A percentile compares a stretch with the other conserved stretches of the same genome.
Evolutionary conservation across 306 rosid species (phyloP).

Genomic region (barrel medic (Medicago truncatula)): DNA sequence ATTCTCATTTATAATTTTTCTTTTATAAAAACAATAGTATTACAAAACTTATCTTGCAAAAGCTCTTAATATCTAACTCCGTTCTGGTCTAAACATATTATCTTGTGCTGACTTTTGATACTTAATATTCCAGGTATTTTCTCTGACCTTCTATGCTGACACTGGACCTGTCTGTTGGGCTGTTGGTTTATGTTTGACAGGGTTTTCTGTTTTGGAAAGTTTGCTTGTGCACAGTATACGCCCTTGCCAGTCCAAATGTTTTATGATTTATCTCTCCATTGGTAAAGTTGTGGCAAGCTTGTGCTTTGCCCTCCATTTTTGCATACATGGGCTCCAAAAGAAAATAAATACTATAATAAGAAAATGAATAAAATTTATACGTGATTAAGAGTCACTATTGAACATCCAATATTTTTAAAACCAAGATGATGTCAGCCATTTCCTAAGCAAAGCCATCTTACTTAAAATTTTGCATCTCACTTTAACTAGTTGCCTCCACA

Average conservation of each 20-base stretch:
- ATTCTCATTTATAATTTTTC: constrained; percentile 10
- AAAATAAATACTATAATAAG: background rate
- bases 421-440: background rate
- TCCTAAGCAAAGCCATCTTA: too few relatives aligned
- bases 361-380: background rate
- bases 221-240: constrained; percentile 49
- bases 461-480: too few relatives aligned
- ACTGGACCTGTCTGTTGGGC: constrained; percentile 83
- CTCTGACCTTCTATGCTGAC: constrained; percentile 96
- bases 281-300: constrained; percentile 30
- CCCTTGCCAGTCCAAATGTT: constrained; percentile 45
- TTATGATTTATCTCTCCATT: constrained; percentile 43
- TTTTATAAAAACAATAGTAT: background rate
- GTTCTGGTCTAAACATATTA: constrained; percentile 31
- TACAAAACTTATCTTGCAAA: constrained; percentile 9
- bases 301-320: constrained; percentile 33
- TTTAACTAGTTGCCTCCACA: too few relatives aligned
- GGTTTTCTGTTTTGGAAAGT: constrained; percentile 58
- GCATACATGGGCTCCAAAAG: constrained; percentile 27
- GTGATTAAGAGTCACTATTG: background rate
- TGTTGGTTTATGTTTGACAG: constrained; percentile 89
- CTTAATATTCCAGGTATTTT: constrained; percentile 98
- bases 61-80: constrained; percentile 34
- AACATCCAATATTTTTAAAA: background rate
- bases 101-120: constrained; percentile 67